Evolutionary conservation across 805 yeast species (phyloP).

Genomic region (Hanseniaspora opuntiae): DNA sequence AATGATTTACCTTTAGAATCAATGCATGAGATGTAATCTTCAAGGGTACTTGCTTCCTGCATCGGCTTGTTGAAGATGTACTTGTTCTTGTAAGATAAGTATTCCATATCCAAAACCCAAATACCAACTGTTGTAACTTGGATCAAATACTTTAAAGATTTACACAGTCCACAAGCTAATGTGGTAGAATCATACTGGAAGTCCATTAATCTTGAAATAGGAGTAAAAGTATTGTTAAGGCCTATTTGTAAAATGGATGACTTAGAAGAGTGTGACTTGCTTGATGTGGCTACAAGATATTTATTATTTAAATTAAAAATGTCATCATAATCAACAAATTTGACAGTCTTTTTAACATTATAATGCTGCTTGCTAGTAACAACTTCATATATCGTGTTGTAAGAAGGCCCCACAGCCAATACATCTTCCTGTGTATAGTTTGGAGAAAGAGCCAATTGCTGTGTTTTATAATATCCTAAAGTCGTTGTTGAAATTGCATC

Average conservation of each 20-base stretch:
- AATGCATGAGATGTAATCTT: constrained; percentile 50
- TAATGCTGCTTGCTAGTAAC: constrained; percentile 56
- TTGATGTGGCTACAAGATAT: constrained; percentile 54
- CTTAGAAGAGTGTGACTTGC: background rate
- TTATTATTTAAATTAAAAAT: constrained; percentile 60
- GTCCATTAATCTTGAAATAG: constrained; percentile 43
- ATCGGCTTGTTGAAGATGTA: constrained; percentile 35
- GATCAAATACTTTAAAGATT: constrained; percentile 43
- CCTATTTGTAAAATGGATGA: constrained; percentile 34
- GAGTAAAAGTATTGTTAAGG: constrained; percentile 60
- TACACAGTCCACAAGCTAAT: constrained; percentile 50
- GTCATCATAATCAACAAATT: constrained; percentile 56
- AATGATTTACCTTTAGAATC: constrained; percentile 59
- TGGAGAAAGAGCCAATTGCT: constrained; percentile 57
- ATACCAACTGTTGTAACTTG: constrained; percentile 63
- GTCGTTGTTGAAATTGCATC: constrained; percentile 52
- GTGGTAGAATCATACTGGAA: constrained; percentile 49
- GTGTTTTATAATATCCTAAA: constrained; percentile 36
- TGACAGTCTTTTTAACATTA: constrained; percentile 48
- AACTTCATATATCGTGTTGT: constrained; percentile 43
- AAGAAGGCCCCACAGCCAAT: constrained; percentile 57
- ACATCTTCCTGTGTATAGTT: constrained; percentile 52
- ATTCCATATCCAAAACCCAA: constrained; percentile 42
- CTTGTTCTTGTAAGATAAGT: constrained; percentile 41
- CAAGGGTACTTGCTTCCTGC: constrained; percentile 43